Evolutionary conservation across 2,329 filamentous ascomycete genomes (phyloP).

Genomic region (Fusarium sp.): DNA sequence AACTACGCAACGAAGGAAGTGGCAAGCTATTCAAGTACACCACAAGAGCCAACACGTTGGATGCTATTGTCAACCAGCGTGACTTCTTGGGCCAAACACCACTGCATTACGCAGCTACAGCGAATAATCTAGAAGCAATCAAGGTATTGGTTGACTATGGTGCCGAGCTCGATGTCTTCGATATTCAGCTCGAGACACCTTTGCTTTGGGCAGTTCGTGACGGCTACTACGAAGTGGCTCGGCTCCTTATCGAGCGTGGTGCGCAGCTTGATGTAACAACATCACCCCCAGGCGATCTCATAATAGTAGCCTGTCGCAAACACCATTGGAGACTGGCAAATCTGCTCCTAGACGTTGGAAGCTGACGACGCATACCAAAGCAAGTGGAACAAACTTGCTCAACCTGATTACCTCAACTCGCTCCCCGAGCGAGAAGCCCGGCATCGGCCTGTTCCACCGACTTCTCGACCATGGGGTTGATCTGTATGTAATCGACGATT

Average conservation of each 20-base stretch:
- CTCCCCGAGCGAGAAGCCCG: accelerated
- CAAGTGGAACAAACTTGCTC: accelerated
- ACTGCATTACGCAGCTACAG: neutral
- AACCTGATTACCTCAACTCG: accelerated
- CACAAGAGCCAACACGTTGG: accelerated
- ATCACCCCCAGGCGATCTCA: neutral
- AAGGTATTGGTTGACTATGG: neutral
- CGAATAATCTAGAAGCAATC: neutral
- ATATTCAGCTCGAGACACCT: accelerated
- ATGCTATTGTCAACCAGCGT: neutral
- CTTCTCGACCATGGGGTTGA: neutral
- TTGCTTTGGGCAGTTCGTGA: accelerated
- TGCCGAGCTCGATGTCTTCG: neutral
- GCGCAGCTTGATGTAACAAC: neutral
- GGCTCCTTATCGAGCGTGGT: neutral
- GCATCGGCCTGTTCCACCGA: neutral
- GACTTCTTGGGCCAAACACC: accelerated
- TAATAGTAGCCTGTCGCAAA: neutral
- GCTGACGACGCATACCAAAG: accelerated
- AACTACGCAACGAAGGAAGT: accelerated
- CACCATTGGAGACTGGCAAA: neutral
- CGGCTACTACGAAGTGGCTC: accelerated
- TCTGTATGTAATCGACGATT: neutral
- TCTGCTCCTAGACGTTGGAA: accelerated
- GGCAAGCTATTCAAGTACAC: neutral